phyloP scores from a whole-genome alignment of 2,329 filamentous ascomycete species.

The Paraphaeosphaeria sporulosa region DNA sequence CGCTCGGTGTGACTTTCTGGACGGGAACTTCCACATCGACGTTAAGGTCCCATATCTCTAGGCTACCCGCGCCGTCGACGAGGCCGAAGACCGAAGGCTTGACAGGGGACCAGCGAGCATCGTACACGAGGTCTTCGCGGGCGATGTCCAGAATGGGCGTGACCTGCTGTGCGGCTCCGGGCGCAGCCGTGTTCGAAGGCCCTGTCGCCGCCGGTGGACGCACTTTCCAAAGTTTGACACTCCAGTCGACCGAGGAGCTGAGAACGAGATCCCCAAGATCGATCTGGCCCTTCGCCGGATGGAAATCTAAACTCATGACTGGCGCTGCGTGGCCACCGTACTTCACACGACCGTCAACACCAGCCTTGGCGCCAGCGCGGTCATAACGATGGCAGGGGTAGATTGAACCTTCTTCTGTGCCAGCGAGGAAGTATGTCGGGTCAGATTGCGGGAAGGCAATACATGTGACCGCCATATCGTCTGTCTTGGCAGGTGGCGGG shows the following conservation, averaged over 20 bases:
- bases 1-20: constrained; percentile 77
- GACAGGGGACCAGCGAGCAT: constrained; percentile 92
- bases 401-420: constrained; percentile 95
- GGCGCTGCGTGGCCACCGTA: constrained; percentile 93
- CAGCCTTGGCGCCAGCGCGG: constrained; percentile 94
- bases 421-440: constrained; percentile 96
- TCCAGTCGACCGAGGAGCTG: constrained; percentile 94
- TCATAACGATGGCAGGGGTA: constrained; percentile 98
- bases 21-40: constrained; percentile 92
- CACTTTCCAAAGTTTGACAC: constrained; percentile 95
- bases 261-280: constrained; percentile 94
- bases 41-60: constrained; percentile 96
- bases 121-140: constrained; percentile 95
- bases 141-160: constrained; percentile 86
- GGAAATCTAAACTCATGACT: constrained; percentile 95
- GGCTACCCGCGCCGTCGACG: constrained; percentile 88
- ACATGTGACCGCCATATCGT: constrained; percentile 93
- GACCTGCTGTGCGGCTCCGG: constrained; percentile 59
- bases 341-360: constrained; percentile 85
- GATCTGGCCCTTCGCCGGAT: constrained; percentile 88
- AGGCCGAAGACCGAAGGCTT: constrained; percentile 94
- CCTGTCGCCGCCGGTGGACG: constrained; percentile 77
- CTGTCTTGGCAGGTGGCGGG: constrained; percentile 80
- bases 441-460: constrained; percentile 95
- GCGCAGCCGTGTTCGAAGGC: constrained; percentile 51